Evolutionary conservation across 257 asterid species (phyloP), one percentile per base, ranked within the genome.

Genomic region (Plantago ovata): DNA sequence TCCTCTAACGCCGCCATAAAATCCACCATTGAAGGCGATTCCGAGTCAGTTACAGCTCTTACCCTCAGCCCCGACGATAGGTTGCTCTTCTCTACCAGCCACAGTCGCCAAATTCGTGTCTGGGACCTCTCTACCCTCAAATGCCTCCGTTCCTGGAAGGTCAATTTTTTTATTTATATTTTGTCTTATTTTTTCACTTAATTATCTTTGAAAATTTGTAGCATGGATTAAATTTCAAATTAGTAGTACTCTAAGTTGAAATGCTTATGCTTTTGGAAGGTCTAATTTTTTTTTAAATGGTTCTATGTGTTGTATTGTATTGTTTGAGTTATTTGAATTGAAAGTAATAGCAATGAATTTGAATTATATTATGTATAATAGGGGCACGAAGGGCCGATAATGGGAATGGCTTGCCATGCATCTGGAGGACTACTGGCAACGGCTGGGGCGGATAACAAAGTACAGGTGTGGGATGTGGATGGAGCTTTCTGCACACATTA

Each of bases 141-240:
- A 73, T 86, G 95, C 74, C 65, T 86, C 21, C 95, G 97, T 65
- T 89, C 98, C 18, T 93, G 99, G 99, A 93, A 93, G 99, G 98
- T 89, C 46, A 42, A 1, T 1, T 9, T 7, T 60, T 16, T 14
- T 53, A 2, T 10, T 55, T 38, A 20, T 5, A 8, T 11, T n/a
- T 38, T 15, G 9, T 52, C 32, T 43, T 45, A 9, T 11, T 53
- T 19, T 43, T 46, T 19, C 52, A 24, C 38, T 58, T 61, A 28
- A 8, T 28, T 28, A 28, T 28, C n/a, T n/a, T n/a, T n/a, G n/a
- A n/a, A n/a, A 5, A 24, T 24, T 24, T 2, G 32, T 2, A 24
- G 32, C 32, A 24, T 24, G 2, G 32, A 24, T 5, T 24, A 24
- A 24, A 24, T 24, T 24, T 28, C 7, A 6, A 8, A 28, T 28